These are phyloP conservation scores for Aspergillus conjunctus DNA, from an alignment of 495 filamentous ascomycete species.

Conservation along the genomic window DNA sequence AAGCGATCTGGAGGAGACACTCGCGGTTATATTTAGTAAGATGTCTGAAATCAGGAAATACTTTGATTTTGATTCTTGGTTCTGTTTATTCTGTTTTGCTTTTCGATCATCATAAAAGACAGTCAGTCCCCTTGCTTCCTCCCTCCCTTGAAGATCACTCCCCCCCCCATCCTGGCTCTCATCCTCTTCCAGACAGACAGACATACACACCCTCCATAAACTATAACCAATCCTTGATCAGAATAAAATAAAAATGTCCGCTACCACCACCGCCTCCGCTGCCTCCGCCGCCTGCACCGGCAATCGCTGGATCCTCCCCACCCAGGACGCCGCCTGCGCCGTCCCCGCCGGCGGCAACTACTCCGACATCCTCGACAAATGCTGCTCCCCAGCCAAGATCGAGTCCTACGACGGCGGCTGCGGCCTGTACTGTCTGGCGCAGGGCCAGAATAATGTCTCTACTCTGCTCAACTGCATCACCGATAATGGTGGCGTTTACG, in stretches of 20 bases:
- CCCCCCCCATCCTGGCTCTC: too few species aligned
- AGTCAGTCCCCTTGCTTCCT: too few species aligned
- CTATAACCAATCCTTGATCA: too few species aligned
- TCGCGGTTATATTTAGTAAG: too few species aligned
- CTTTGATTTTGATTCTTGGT: too few species aligned
- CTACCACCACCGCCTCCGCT: slow-evolving; percentile 31
- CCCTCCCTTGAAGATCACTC: too few species aligned
- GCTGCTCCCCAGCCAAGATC: slow-evolving; percentile 48
- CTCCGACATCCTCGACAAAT: slow-evolving; percentile 43
- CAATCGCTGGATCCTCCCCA: slow-evolving; percentile 43
- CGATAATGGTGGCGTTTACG: slow-evolving; percentile 33
- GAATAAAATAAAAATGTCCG: slow-evolving; percentile 21
- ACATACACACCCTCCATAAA: too few species aligned
- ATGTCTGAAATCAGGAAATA: too few species aligned
- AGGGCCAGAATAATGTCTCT: slow-evolving; percentile 37
- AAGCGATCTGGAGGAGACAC: too few species aligned
- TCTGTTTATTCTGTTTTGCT: too few species aligned
- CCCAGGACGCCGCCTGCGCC: slow-evolving; percentile 48
- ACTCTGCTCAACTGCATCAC: slow-evolving; percentile 40
- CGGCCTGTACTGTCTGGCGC: slow-evolving; percentile 53
- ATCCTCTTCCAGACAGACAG: too few species aligned
- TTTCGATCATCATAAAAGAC: too few species aligned
- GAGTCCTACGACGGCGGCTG: slow-evolving; percentile 49
- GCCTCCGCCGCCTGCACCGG: slow-evolving; percentile 32
- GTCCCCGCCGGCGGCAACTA: slow-evolving; percentile 38